Evolutionary conservation across 2,329 filamentous ascomycete species (phyloP), one percentile per base, ranked within the genome.

Genomic region (Domatiomyces catenatus): DNA sequence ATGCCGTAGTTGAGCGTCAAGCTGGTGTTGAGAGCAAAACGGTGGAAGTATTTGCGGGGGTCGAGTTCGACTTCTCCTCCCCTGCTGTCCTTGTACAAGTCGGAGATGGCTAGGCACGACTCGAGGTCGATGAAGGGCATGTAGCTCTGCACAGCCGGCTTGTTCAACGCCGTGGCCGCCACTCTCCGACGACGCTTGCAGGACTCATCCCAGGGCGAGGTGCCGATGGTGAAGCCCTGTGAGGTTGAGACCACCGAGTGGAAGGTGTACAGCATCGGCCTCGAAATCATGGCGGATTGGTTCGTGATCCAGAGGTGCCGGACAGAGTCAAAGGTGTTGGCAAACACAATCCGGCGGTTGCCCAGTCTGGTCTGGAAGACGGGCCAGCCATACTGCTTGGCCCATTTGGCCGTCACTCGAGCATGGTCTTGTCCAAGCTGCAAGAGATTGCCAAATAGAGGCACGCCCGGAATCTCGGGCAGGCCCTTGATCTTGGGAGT

Each of bases 81-180:
- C 42, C 77, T 69, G 58, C 76, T 79, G 58, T 87, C 81, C 1
- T 74, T 64, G 32, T 84, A 70, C 42, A 90, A 72, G 58, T 90
- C 84, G 55, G 79, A 80, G 66, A 90, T 82, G 50, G 81, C 84
- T 12, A 77, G 75, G 12, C 74, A 80, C 24, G 80, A 79, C 63
- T 90, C 86, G 22, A 88, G 77, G 58, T 90, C 85, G 48, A 90
- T 80, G 58, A 88, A 85, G 0, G 85, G 84, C 77, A 88, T 84
- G 63, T 90, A 90, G 0, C 80, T 81, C 60, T 86, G 82, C 1
- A 85, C 77, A 0, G 84, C 80, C 0, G 84, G 84, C 0, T 82
- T 75, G 63, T 89, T 89, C 19, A 90, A 72, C 0, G 86, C 84
- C 0, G 84, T 87, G 3, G 83, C 84, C 1, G 84, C 85, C 0